These are phyloP conservation scores for Davidsoniella virescens DNA, from an alignment of 2,329 filamentous ascomycete species.

Conservation along the genomic window DNA sequence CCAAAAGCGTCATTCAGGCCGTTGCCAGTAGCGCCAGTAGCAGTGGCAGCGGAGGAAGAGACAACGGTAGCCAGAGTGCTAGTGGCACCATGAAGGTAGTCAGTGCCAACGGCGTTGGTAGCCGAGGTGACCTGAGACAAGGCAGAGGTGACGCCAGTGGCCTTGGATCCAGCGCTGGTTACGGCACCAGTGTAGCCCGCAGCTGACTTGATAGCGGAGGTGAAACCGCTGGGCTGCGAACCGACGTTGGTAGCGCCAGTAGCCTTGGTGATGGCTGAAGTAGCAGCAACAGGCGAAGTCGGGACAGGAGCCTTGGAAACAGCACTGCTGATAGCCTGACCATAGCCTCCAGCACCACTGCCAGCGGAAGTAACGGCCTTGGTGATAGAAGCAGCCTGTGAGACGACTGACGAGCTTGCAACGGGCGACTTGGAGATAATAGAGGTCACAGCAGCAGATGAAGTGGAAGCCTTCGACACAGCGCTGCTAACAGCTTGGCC, in stretches of 20 bases:
- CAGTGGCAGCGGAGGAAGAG: neutral
- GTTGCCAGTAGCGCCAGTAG: neutral
- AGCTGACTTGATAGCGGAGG: neutral
- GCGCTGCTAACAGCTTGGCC: neutral
- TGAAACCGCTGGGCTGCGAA: slow-evolving; percentile 17
- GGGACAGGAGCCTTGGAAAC: neutral
- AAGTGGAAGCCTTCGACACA: neutral
- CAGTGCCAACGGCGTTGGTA: neutral
- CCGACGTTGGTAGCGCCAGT: neutral
- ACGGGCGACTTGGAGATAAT: neutral
- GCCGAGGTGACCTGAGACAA: neutral
- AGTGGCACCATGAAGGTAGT: neutral
- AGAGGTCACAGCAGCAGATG: neutral
- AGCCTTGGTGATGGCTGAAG: neutral
- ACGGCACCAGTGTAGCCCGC: neutral
- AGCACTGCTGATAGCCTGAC: neutral
- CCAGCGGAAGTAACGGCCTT: neutral
- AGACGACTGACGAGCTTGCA: neutral
- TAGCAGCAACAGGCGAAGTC: neutral
- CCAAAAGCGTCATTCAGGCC: neutral
- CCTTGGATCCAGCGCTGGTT: too few species aligned
- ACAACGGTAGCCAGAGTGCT: neutral
- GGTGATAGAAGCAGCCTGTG: neutral
- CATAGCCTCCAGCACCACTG: neutral
- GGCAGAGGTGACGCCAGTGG: neutral